Conservation (phyloP, 495 filamentous ascomycete species). For the Hyaloscypha bicolor region DNA sequence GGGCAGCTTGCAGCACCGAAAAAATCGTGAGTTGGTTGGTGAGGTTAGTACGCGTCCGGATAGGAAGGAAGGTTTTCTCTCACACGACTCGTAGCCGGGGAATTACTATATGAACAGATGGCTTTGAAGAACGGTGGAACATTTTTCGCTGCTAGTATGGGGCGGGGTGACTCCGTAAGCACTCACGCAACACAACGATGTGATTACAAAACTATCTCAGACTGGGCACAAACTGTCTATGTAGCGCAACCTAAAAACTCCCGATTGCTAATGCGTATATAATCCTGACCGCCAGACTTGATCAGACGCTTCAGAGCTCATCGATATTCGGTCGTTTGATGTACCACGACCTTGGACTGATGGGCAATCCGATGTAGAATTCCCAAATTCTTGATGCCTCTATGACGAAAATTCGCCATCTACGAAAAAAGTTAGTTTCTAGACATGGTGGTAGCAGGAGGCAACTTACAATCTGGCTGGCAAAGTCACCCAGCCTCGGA, state of each 20-base stretch:
- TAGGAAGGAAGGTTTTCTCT: too few species aligned
- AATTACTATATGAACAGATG: too few species aligned
- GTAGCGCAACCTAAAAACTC: not conserved
- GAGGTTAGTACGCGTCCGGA: too few species aligned
- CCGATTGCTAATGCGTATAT: conserved; percentile 16
- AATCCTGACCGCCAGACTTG: not conserved
- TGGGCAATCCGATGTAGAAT: conserved; percentile 78
- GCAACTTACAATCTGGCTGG: conserved; percentile 69
- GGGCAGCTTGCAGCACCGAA: too few species aligned
- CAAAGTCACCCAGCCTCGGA: conserved; percentile 68
- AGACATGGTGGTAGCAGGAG: conserved; percentile 26
- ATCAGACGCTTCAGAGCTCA: conserved; percentile 51
- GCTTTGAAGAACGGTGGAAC: too few species aligned
- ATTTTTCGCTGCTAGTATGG: too few species aligned
- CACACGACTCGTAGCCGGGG: too few species aligned
- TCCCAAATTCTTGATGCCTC: conserved; percentile 70
- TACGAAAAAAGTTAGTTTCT: conserved; percentile 34
- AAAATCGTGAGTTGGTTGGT: too few species aligned
- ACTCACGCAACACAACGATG: not conserved
- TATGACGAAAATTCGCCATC: conserved; percentile 58
- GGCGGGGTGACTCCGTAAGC: not conserved
- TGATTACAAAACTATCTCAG: not conserved
- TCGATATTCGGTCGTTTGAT: conserved; percentile 58
- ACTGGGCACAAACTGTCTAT: not conserved
- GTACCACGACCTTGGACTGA: conserved; percentile 68